Evolutionary conservation across 148 eudicot genomes (phyloP).

Genomic region (Gaultheria prostrata): DNA sequence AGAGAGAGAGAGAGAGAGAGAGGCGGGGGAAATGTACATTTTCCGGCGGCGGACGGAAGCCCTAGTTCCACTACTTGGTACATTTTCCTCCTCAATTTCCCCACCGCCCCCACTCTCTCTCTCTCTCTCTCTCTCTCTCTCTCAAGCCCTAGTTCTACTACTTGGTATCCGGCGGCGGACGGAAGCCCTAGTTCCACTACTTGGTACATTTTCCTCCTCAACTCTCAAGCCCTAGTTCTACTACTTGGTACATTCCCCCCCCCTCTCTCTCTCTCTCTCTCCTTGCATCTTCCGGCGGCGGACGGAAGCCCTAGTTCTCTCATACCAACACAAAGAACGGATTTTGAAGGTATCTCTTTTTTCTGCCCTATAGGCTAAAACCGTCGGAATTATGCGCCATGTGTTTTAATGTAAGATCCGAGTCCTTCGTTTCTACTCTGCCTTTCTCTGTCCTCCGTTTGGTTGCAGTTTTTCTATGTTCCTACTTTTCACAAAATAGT

Average conservation of each 20-base stretch:
- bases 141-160: too few species aligned
- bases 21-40: too few species aligned
- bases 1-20: too few species aligned
- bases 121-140: too few species aligned
- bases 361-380: not conserved
- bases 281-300: constrained; percentile 2
- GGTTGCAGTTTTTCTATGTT: not conserved
- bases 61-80: not conserved
- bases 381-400: not conserved
- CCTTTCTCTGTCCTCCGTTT: not conserved
- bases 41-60: too few species aligned
- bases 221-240: too few species aligned
- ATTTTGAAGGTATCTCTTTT: not conserved
- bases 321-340: not conserved
- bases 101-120: too few species aligned
- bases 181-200: too few species aligned
- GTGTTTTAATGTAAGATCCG: not conserved
- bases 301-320: constrained; percentile 14
- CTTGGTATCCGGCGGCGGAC: too few species aligned
- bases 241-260: too few species aligned
- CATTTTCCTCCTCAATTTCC: not conserved
- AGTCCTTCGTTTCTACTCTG: not conserved
- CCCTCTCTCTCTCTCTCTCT: not conserved
- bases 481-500: not conserved
- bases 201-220: too few species aligned